Percentiles rank a stretch among this genome's conserved stretches.
Evolutionary conservation across 23 red algal species (phyloP).

Genomic region (Pyropia haitanensis): DNA sequence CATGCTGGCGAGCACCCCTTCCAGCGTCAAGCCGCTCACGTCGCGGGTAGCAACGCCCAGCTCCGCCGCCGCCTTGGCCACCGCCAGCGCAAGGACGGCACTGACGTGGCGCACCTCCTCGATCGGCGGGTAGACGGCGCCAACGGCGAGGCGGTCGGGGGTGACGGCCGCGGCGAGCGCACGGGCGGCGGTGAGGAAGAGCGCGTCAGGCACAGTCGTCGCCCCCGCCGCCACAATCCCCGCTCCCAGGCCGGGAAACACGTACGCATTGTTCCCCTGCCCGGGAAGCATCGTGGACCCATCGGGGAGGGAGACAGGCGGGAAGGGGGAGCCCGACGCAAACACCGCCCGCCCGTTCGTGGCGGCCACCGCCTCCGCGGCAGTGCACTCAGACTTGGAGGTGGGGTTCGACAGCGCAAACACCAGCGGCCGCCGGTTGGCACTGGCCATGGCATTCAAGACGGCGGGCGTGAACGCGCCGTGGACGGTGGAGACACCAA

Average conservation of each 20-base stretch:
- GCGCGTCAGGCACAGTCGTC: constrained; percentile 56
- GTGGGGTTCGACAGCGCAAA: constrained; percentile 93
- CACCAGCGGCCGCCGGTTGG: constrained; percentile 57
- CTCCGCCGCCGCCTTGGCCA: constrained; percentile 41
- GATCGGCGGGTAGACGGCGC: constrained; percentile 64
- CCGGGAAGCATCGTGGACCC: constrained; percentile 43
- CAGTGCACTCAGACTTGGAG: constrained; percentile 89
- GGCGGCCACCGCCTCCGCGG: constrained; percentile 62
- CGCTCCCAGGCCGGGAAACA: constrained; percentile 84
- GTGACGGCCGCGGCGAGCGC: constrained; percentile 41
- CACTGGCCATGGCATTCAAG: constrained; percentile 48
- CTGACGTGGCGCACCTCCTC: constrained; percentile 47
- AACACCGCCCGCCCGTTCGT: constrained; percentile 70
- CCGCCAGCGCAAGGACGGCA: constrained; percentile 56
- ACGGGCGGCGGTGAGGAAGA: constrained; percentile 79
- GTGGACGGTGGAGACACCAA: constrained; percentile 77
- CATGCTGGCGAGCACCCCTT: constrained; percentile 27
- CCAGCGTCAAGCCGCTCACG: constrained; percentile 13
- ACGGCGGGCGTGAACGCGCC: constrained; percentile 63
- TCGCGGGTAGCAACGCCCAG: constrained; percentile 21
- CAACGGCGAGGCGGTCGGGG: constrained; percentile 26
- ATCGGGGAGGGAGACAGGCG: constrained; percentile 44
- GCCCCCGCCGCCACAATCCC: constrained; percentile 51
- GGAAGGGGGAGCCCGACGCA: constrained; percentile 82
- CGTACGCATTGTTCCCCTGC: constrained; percentile 90